phyloP scores from a whole-genome alignment of 2,329 filamentous ascomycete genomes.

The Ophiocordyceps unilateralis region DNA sequence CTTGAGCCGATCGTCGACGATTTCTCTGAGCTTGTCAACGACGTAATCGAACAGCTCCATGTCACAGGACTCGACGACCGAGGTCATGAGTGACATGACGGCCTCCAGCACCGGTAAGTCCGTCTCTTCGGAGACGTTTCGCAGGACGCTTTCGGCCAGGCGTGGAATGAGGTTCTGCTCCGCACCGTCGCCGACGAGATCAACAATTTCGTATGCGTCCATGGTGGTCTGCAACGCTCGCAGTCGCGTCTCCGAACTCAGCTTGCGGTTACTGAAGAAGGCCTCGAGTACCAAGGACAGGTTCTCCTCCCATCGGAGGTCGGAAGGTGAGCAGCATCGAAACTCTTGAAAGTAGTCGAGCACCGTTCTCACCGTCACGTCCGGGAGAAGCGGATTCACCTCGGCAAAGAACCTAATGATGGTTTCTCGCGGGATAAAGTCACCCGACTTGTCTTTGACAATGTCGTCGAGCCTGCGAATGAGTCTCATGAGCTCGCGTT shows the following conservation, averaged over 20 bases:
- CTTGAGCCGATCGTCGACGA: conserved; percentile 31
- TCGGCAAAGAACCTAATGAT: conserved; percentile 50
- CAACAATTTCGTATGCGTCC: conserved; percentile 40
- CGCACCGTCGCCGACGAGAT: conserved; percentile 39
- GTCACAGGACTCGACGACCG: conserved; percentile 43
- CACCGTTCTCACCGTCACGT: conserved; percentile 45
- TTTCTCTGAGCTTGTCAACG: conserved; percentile 30
- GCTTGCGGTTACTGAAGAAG: conserved; percentile 44
- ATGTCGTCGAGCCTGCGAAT: conserved; percentile 32
- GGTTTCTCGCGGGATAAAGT: conserved; percentile 46
- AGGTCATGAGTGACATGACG: conserved; percentile 45
- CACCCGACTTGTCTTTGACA: conserved; percentile 22
- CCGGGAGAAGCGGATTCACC: conserved; percentile 43
- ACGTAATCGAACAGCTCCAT: conserved; percentile 41
- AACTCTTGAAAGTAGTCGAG: conserved; percentile 53
- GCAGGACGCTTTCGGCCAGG: conserved; percentile 43
- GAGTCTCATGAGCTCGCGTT: conserved; percentile 25
- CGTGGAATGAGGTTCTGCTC: conserved; percentile 38
- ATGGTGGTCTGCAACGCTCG: conserved; percentile 43
- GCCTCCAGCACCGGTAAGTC: conserved; percentile 48
- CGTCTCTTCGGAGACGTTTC: conserved; percentile 42
- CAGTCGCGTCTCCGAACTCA: conserved; percentile 45
- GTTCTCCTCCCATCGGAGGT: conserved; percentile 49
- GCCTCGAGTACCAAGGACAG: conserved; percentile 40
- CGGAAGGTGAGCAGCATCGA: conserved; percentile 54